Base-by-base conservation (phyloP, 805 yeast genomes). In the Hanseniaspora lachancei region DNA sequence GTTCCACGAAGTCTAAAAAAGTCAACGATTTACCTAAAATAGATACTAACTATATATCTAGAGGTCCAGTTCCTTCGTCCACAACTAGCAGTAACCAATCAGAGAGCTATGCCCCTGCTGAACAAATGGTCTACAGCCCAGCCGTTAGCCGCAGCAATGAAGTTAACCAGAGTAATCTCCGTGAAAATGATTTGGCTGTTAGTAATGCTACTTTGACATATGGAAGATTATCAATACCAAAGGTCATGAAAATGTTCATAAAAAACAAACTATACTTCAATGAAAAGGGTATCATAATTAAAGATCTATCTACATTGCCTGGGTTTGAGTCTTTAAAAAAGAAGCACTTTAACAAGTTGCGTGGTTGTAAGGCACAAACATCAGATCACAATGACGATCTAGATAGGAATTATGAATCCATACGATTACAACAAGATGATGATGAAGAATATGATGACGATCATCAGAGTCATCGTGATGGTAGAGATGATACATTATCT, bases 401-500 rank as follows among this genome's bases (percentile, higher is more conserved):
- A 3, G 44, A 36, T 9, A 5, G 44, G 24, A 38, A 5, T 13
- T 46, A 46, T 34, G 49, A 46, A 24, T 46, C 49, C 2, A 34
- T 46, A 8, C 16, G 27, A 13, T 20, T 46, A 34, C 49, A 32
- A 15, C 42, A 49, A 23, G 54, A 41, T 27, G 29, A 43, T n/a
- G 48, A 54, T 34, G 57, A 47, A 3, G 57, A 34, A 21, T 51
- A 40, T 7, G 57, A 54, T 3, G 51, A 34, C 10, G 56, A 54
- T 20, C 47, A 54, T 5, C 47, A 47, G 16, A 42, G 47, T 7
- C 49, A 52, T 24, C 44, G 42, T 15, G 49, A 49, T 2, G 32
- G 38, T 13, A 49, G 47, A 18, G 59, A 51, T 2, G 72, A 68
- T 39, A 64, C 70, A 8, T 62, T 68, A 0, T 68, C 72, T 6